These are phyloP conservation scores for Rhododendron henanense DNA, from an alignment of 148 eudicot genomes.

Conservation along the genomic window DNA sequence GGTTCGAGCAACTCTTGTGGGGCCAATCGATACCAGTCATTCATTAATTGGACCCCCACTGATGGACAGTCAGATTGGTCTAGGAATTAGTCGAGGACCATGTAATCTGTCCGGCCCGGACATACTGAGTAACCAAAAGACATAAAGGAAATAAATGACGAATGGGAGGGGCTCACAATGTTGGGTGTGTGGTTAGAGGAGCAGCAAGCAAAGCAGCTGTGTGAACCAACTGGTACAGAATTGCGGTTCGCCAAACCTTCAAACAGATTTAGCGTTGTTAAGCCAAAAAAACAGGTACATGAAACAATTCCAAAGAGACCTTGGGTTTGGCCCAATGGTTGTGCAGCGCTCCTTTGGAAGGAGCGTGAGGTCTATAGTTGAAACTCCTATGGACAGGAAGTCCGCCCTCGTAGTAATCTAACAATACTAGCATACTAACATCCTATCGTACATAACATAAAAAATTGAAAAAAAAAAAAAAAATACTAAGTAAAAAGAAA, in stretches of 20 bases:
- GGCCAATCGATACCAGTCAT: neutral
- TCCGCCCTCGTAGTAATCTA: neutral
- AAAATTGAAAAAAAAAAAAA: neutral
- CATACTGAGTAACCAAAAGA: neutral
- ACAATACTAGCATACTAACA: neutral
- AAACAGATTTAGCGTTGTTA: neutral
- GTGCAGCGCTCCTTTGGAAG: too few relatives aligned
- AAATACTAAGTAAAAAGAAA: neutral
- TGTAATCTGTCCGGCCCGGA: neutral
- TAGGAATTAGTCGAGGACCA: neutral
- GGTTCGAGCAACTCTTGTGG: neutral
- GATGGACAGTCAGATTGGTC: neutral
- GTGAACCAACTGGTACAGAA: conserved; percentile 85
- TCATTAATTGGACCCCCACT: neutral
- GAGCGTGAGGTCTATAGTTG: too few relatives aligned
- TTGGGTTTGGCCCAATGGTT: neutral
- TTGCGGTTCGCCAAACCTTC: conserved; percentile 95
- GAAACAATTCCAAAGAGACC: neutral
- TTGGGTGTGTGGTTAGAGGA: conserved; percentile 59
- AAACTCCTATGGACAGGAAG: too few relatives aligned
- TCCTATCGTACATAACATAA: too few relatives aligned
- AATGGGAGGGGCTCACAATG: conserved; percentile 42
- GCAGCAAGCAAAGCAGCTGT: conserved; percentile 82
- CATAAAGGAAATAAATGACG: neutral
- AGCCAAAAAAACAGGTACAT: neutral